Conservation (phyloP, 2,329 filamentous ascomycete species). For the Clarireedia paspali region DNA sequence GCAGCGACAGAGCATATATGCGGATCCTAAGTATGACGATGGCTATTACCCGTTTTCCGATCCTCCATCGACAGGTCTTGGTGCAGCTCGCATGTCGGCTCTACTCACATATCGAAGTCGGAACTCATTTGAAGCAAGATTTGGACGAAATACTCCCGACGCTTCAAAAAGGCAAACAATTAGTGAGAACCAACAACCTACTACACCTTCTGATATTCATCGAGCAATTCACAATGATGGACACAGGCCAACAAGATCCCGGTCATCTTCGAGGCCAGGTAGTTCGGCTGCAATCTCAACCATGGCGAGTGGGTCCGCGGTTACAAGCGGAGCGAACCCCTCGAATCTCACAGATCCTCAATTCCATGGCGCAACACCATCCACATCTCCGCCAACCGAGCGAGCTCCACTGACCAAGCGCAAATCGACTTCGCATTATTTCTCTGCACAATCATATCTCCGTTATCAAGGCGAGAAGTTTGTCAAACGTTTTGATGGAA, state of each 20-base stretch:
- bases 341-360: conserved; percentile 54
- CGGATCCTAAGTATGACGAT: conserved; percentile 96
- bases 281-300: conserved; percentile 24
- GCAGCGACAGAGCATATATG: conserved; percentile 89
- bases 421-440: conserved; percentile 67
- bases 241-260: conserved; percentile 53
- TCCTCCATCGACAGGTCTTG: conserved; percentile 77
- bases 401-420: conserved; percentile 25
- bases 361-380: conserved; percentile 56
- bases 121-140: conserved; percentile 93
- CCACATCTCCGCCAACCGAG: conserved; percentile 35
- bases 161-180: conserved; percentile 77
- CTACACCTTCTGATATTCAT: conserved; percentile 54
- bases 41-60: conserved; percentile 88
- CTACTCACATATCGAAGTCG: conserved; percentile 92
- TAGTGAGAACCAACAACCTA: conserved; percentile 54
- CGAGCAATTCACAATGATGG: conserved; percentile 81
- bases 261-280: conserved; percentile 36
- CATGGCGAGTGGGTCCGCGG: conserved; percentile 11
- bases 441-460: conserved; percentile 95
- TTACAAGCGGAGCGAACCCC: conserved; percentile 20
- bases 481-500: conserved; percentile 92
- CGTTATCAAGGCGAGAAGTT: conserved; percentile 96
- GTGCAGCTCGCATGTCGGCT: conserved; percentile 93
- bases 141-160: conserved; percentile 88